Percentiles rank a stretch among this genome's conserved stretches.
phyloP scores from a whole-genome alignment of 345 rosid genomes.

The Nasturtium officinale region DNA sequence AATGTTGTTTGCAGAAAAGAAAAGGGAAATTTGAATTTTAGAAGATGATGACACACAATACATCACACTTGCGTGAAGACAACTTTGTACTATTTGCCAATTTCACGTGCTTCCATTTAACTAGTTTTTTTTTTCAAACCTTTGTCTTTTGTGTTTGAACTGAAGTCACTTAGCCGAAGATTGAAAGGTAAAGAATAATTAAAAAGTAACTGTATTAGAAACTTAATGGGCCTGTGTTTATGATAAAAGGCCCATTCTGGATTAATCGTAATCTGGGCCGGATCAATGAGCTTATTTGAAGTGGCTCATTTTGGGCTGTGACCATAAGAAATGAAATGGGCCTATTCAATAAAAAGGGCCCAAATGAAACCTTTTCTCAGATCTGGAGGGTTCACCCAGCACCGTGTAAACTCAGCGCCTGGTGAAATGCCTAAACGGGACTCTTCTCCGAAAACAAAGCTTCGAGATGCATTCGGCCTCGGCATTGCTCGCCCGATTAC shows the following conservation, averaged over 20 bases:
- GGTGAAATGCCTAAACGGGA: constrained; percentile 1
- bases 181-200: not conserved
- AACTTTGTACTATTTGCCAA: not conserved
- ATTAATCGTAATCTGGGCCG: no score
- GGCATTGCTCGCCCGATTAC: constrained; percentile 42
- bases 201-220: not conserved
- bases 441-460: not conserved
- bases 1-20: not conserved
- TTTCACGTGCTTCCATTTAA: not conserved
- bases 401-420: not conserved
- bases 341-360: not conserved
- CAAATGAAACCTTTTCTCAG: not conserved
- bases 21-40: not conserved
- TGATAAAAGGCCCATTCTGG: no score
- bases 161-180: not conserved
- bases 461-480: constrained; percentile 38
- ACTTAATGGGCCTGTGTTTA: not conserved
- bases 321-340: not conserved
- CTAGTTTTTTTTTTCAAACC: not conserved
- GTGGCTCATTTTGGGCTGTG: not conserved
- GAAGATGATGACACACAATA: not conserved
- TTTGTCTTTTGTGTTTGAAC: not conserved
- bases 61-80: not conserved
- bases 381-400: not conserved
- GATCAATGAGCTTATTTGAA: no score